Base-by-base conservation (phyloP, 164 flowering plant species). In the Annona squamosa region DNA sequence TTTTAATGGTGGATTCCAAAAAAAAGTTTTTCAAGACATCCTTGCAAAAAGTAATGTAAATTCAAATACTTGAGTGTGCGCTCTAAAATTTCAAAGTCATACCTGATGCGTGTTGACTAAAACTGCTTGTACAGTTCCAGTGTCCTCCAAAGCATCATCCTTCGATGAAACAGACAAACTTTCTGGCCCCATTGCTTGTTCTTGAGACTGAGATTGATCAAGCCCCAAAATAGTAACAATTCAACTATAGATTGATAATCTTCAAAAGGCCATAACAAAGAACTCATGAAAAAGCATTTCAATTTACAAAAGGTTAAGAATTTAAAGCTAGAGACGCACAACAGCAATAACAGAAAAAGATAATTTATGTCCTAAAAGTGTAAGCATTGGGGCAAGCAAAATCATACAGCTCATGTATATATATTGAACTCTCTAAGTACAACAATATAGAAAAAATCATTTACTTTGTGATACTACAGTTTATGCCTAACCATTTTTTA, bases 41-140 rank as follows among this genome's bases (percentile, higher is more conserved):
- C 13, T 52, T 52, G 59, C 9, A 52, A 16, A 52, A 52, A 6
- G 46, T 1, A 56, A 59, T 63, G 9, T 18, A 69, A 45, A 19
- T 12, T 37, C 64, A 56, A 71, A 45, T 12, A 42, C 62, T 18
- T 9, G 61, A 42, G 61, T 46, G 46, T 4, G 7, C 17, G 59
- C 57, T 63, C 46, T 42, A 63, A 56, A 56, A 42, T 19, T 68
- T 45, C 57, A 71, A 69, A 2, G 45, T 26, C 71, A 71, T 62
- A 92, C 99, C 92, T 94, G 94, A 80, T 92, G 93, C 18, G 97
- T 89, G 75, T 91, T 92, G 65, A 90, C 92, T 77, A 95, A 73
- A 77, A 87, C 90, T 7, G 87, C 81, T 72, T 86, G 88, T 3
- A 86, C 82, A 48, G 87, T 81, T 48, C 83, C 84, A 46, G 91